Base-by-base conservation (phyloP, 495 filamentous ascomycete genomes). In the Darksidea phi region DNA sequence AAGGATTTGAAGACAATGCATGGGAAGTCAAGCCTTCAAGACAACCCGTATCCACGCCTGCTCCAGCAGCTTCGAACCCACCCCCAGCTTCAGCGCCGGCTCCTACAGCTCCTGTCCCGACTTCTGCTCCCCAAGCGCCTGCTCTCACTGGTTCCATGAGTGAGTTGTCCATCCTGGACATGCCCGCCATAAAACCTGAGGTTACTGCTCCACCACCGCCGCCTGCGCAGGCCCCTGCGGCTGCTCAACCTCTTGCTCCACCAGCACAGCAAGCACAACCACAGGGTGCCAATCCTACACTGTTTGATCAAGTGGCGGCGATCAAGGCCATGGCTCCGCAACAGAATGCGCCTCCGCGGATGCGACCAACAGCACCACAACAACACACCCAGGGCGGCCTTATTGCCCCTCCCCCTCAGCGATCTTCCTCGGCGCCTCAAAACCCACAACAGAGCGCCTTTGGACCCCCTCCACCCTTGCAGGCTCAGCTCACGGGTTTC, bases 21-120 rank as follows among this genome's bases (percentile, higher is more conserved):
- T 99, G 94, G 94, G 89, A 92, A 69, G 86, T 94, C 8, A 97
- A 97, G 77, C 89, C 91, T n/a, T 80, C 89, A n/a, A 89, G 85
- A 72, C 82, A 85, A 62, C 71, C 77, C 2, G 61, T 73, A 49
- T 24, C 74, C 48, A 68, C 60, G 17, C 52, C 70, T 12, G 58
- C 75, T 10, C 57, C 74, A 17, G 34, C 70, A 23, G 52, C 79
- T 36, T 67, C 80, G 11, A 70, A 80, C 8, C 64, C 75, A 21
- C 59, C 75, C 1, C 66, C 77, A 51, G 73, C 76, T 25, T 65
- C 76, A 13, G 41, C 54, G 20, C 71, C 74, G 13, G 62, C 76
- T 15, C 46, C 73, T 28, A 64, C 73, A 17, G 53, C 77, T 41
- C 71, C 73, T 60, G 80, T 80, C 38, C 78, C 80, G 50, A 74